Percentiles rank a stretch among this genome's conserved stretches.
Evolutionary conservation across 345 rosid genomes (phyloP).

Genomic region (Sisymbrium irio): DNA sequence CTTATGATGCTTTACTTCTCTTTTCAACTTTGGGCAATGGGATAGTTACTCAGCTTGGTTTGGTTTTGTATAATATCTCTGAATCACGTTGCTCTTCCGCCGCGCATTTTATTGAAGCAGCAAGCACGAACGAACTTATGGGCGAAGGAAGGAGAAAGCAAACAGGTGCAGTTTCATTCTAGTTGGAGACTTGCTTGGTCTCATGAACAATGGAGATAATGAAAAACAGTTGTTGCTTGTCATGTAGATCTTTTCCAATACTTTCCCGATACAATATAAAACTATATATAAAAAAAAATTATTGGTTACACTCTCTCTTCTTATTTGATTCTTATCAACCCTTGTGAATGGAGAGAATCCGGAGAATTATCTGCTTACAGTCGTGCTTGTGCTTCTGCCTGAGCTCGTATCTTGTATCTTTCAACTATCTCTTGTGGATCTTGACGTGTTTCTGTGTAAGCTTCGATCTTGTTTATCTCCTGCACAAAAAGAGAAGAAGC

Average conservation of each 20-base stretch:
- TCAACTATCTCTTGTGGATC: conserved; percentile 64
- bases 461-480: conserved; percentile 73
- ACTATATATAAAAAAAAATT: not conserved
- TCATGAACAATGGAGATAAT: not conserved
- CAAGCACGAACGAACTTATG: not conserved
- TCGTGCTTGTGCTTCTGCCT: conserved; percentile 13
- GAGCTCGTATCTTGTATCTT: conserved; percentile 47
- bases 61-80: conserved; percentile 32
- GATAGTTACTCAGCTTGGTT: conserved; percentile 16
- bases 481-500: conserved; percentile 20
- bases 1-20: conserved; percentile 31
- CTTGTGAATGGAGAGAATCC: too few relatives aligned
- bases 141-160: conserved; percentile 8
- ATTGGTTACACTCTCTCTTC: not conserved
- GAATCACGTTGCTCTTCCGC: conserved; percentile 7
- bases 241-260: conserved; percentile 6
- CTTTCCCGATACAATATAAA: not conserved
- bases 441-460: conserved; percentile 59
- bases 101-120: conserved; percentile 13
- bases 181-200: conserved; percentile 13
- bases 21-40: conserved; percentile 28
- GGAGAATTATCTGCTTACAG: not conserved
- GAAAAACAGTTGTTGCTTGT: conserved; percentile 17
- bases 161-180: conserved; percentile 6
- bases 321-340: too few relatives aligned